Evolutionary conservation across 2,329 filamentous ascomycete species (phyloP).

Genomic region (Zymoseptoria crescenta): DNA sequence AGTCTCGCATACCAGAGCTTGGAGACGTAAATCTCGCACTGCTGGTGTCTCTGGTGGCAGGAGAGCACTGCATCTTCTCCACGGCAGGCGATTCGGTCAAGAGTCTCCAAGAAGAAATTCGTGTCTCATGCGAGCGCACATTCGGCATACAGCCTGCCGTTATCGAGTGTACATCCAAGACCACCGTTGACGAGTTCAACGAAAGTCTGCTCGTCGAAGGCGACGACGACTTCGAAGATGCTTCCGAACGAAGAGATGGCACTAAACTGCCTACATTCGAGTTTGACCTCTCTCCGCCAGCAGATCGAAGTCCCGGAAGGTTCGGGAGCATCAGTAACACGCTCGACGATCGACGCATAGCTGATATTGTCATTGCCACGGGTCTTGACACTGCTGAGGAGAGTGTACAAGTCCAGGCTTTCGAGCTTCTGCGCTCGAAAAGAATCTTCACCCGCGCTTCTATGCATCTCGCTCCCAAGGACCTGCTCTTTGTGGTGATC

Average conservation of each 20-base stretch:
- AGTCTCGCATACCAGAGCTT: constrained; percentile 61
- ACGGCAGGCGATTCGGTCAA: constrained; percentile 45
- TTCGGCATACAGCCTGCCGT: constrained; percentile 66
- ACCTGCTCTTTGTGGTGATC: constrained; percentile 75
- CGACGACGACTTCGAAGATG: constrained; percentile 16
- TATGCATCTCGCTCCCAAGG: constrained; percentile 64
- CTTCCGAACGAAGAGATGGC: not conserved
- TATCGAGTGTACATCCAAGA: constrained; percentile 64
- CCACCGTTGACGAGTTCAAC: constrained; percentile 74
- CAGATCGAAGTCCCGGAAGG: constrained; percentile 11
- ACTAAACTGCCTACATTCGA: constrained; percentile 4
- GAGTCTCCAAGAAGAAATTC: constrained; percentile 21
- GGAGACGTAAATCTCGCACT: constrained; percentile 83
- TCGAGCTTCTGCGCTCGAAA: constrained; percentile 69
- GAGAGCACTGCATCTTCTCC: constrained; percentile 84
- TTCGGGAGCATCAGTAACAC: constrained; percentile 17
- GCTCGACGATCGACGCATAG: constrained; percentile 52
- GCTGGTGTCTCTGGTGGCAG: constrained; percentile 69
- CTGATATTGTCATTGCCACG: constrained; percentile 75
- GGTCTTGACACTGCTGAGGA: constrained; percentile 68
- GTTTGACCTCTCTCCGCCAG: constrained; percentile 10
- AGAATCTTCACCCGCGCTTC: constrained; percentile 69
- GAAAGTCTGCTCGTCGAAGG: constrained; percentile 53
- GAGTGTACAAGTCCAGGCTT: constrained; percentile 72
- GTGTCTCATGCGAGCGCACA: constrained; percentile 61